Conservation (phyloP, 2,329 filamentous ascomycete species). For the Ceratocystis lukuohia region DNA sequence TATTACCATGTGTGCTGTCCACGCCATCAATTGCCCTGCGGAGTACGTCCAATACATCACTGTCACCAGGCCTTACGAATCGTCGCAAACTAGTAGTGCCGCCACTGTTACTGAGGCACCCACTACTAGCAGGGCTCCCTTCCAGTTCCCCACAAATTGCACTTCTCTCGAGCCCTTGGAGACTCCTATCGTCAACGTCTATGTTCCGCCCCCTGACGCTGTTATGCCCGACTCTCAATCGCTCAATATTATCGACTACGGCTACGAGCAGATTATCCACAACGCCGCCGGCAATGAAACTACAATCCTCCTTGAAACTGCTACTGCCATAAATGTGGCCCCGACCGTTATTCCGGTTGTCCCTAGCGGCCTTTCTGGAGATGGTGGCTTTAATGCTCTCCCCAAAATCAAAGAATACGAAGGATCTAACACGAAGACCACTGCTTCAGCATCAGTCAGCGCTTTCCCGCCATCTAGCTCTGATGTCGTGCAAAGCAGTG, state of each 20-base stretch:
- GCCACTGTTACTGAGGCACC: not conserved
- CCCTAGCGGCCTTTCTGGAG: not conserved
- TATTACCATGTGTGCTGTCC: constrained; percentile 29
- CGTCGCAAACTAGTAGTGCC: not conserved
- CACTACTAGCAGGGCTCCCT: not conserved
- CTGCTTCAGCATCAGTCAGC: not conserved
- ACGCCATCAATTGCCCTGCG: constrained; percentile 30
- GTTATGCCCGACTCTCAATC: constrained; percentile 5
- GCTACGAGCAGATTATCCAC: constrained; percentile 2
- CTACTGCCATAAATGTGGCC: not conserved
- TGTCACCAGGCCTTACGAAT: constrained; percentile 21
- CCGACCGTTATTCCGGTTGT: not conserved
- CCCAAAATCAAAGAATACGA: constrained; percentile 2
- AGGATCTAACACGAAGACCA: not conserved
- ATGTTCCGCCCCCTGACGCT: constrained; percentile 7
- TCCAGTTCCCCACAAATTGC: constrained; percentile 15
- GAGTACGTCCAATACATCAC: constrained; percentile 27
- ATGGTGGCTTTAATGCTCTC: not conserved
- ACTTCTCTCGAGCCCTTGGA: constrained; percentile 5
- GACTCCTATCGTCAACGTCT: constrained; percentile 17
- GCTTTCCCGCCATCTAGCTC: not conserved
- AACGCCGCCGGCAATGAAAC: constrained; percentile 6
- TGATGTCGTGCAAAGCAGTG: not conserved
- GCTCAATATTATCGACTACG: constrained; percentile 5
- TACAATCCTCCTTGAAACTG: not conserved